Evolutionary conservation across 257 asterid genomes (phyloP).

Genomic region (Mitragyna speciosa): DNA sequence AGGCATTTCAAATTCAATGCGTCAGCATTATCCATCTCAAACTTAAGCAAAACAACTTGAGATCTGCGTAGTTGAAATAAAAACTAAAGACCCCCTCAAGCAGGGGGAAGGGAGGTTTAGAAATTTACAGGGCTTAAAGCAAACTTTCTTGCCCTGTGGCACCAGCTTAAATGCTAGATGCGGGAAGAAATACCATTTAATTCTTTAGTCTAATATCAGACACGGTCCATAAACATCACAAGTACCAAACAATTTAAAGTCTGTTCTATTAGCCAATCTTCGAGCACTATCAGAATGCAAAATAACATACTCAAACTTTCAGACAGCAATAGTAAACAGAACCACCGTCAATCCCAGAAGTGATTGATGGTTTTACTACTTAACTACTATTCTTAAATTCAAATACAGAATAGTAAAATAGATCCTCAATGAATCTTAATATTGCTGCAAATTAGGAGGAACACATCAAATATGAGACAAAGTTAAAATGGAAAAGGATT

Average conservation of each 20-base stretch:
- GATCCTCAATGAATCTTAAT: background rate
- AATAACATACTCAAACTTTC: background rate
- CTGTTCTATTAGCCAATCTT: background rate
- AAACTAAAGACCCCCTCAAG: background rate
- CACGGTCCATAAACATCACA: background rate
- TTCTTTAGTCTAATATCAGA: background rate
- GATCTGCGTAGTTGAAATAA: background rate
- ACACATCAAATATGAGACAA: background rate
- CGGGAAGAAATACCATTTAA: background rate
- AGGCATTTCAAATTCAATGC: background rate
- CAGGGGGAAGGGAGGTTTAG: no score
- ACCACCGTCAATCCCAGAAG: background rate
- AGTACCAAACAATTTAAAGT: background rate
- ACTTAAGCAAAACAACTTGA: background rate
- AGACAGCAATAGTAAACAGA: background rate
- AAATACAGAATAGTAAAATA: background rate
- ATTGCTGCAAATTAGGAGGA: background rate
- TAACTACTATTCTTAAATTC: background rate
- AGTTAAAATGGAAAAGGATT: background rate
- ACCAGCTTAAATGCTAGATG: background rate
- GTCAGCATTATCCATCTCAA: background rate
- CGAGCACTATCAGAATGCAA: background rate
- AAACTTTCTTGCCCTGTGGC: background rate
- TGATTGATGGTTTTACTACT: background rate
- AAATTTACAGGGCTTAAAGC: background rate